Base-by-base conservation (phyloP, 148 eudicot genomes). In the Rhododendron griersonianum region DNA sequence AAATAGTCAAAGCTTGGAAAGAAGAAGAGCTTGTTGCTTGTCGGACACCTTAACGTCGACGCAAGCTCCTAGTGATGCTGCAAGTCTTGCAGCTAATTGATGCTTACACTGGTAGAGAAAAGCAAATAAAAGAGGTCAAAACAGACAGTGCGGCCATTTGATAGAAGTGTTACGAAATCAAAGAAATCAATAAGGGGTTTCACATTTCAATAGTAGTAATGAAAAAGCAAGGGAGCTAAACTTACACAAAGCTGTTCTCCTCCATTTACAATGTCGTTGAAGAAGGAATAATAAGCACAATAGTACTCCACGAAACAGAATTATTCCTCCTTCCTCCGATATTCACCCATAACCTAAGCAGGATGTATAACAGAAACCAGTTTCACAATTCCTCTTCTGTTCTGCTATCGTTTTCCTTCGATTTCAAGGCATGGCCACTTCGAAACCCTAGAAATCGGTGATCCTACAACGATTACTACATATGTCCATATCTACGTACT, bases 231-330 rank as follows among this genome's bases (percentile, higher is more conserved):
- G 71, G 11, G 48, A 14, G 73, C 4, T 44, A 79, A 83, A 86
- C 98, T 94, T 86, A 96, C 99, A 91, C 96, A 96, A 84, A 96
- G 98, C 74, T 95, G 94, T 87, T 93, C 98, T 86, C 98, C 98
- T 92, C 93, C 90, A 87, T 91, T 96, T 23, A 96, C 92, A 82
- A 92, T 87, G 86, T 96, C 99, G 69, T 94, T 95, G 92, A 96
- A 96, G 89, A 96, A 96, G 44, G 99, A 96, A 89, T 93, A 94
- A 88, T 98, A 96, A 82, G 88, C 94, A 88, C 99, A 96, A 77
- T 93, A 96, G 86, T 95, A 90, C 89, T 94, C 94, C 0, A 94
- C 89, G 18, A 96, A 95, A 87, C 98, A 95, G 50, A 92, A 86
- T 84, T 96, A 95, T 86, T 95, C 98, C 84, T 95, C 99, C 85